Evolutionary conservation across 2,329 filamentous ascomycete genomes (phyloP), one percentile per base, ranked within the genome.

Genomic region (Colletotrichum tamarilloi): DNA sequence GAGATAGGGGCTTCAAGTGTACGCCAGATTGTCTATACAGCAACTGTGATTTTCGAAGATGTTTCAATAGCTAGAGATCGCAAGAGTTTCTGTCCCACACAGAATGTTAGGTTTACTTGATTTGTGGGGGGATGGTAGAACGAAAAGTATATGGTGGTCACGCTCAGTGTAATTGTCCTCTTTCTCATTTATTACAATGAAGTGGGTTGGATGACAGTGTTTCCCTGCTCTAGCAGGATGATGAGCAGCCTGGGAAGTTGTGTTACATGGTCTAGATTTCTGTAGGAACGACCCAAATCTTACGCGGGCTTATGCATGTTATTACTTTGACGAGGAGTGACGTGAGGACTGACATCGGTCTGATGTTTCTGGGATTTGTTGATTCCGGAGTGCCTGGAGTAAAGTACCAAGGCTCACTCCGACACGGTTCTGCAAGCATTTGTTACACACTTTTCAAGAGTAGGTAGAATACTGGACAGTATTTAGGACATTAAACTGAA

Each of bases 191-290:
- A n/a, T 19, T 52, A 62, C 12, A 22, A 14, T 16, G 30, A 12
- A 19, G 28, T 55, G 14, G 16, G 49, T 9, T 16, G 11, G 26
- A 46, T 46, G 46, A 26, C 32, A 57, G 59, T 19, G 19, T 28
- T 38, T 42, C 14, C 9, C 32, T 56, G 32, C 49, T 55, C 7
- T 26, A 22, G 53, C 32, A 19, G 46, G 26, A 28, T 32, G 24
- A 35, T 55, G 22, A 19, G 22, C 16, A 16, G 58, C 32, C 32
- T 22, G 22, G 8, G 14, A 32, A 22, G 7, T 19, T 52, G 53
- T 49, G 53, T 32, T 46, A 63, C 65, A 59, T 46, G 9, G 35
- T 64, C 42, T 69, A 26, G 53, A 72, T 64, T 35, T 32, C 32
- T 26, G 58, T 63, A 46, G 38, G 53, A n/a, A 62, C n/a, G n/a